Evolutionary conservation across 2,329 filamentous ascomycete species (phyloP).

Genomic region (Raffaelea deltoideospora): DNA sequence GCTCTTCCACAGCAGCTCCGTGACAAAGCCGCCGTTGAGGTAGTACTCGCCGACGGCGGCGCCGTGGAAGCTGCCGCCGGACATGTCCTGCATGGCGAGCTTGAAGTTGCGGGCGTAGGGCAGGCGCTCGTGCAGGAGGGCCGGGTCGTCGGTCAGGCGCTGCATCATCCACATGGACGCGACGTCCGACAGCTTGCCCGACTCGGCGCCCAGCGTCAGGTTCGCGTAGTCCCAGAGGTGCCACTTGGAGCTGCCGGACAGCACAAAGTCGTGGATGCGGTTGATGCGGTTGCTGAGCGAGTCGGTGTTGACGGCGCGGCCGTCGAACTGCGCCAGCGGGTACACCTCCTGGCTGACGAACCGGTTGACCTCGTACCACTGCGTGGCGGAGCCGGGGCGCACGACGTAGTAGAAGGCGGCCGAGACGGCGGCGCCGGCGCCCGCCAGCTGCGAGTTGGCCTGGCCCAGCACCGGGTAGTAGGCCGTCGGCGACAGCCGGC

Average conservation of each 20-base stretch:
- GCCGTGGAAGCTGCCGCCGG: conserved; percentile 2
- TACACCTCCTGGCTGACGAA: conserved; percentile 5
- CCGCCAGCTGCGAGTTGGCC: conserved; percentile 4
- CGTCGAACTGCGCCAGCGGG: conserved; percentile 1
- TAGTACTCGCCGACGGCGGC: conserved; percentile 5
- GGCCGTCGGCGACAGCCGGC: conserved; percentile 3
- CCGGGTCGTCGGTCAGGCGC: conserved; percentile 2
- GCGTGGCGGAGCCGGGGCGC: not conserved
- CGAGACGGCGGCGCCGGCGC: conserved; percentile 1
- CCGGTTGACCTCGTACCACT: conserved; percentile 5
- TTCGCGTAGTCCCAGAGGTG: conserved; percentile 3
- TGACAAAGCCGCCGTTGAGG: conserved; percentile 2
- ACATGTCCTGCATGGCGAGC: conserved; percentile 5
- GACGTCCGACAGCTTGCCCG: conserved; percentile 6
- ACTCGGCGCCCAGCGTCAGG: conserved; percentile 5
- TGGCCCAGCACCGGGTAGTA: conserved; percentile 6
- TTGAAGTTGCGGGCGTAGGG: conserved; percentile 6
- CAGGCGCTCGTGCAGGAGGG: conserved; percentile 3
- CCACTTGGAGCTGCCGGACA: conserved; percentile 2
- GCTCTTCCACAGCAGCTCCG: conserved; percentile 3
- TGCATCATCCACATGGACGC: conserved; percentile 6
- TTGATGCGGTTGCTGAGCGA: conserved; percentile 4
- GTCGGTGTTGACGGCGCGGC: conserved; percentile 2
- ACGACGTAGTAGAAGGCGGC: conserved; percentile 2
- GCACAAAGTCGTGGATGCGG: conserved; percentile 7